Evolutionary conservation across 1,284 basidiomycete species (phyloP).

Genomic region (Cutaneotrichosporon sp.): DNA sequence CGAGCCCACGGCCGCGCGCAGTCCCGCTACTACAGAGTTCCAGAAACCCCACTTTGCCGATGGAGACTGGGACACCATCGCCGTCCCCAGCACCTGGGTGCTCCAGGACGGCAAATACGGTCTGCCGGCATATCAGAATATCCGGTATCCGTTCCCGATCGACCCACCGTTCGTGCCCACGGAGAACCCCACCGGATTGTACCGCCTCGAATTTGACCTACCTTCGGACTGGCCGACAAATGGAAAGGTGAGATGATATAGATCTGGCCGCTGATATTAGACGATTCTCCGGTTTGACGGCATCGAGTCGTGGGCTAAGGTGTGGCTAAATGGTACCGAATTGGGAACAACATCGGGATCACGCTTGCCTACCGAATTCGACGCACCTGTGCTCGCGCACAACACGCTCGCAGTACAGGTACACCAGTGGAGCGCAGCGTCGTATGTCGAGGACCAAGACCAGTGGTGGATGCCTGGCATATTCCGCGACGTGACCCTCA

Average conservation of each 20-base stretch:
- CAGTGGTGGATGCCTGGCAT: slow-evolving; percentile 37
- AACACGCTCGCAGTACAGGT: slow-evolving; percentile 26
- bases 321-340: slow-evolving; percentile 30
- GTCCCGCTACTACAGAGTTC: slow-evolving; percentile 16
- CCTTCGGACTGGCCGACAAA: slow-evolving; percentile 10
- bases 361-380: slow-evolving; percentile 30
- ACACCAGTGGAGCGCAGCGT: slow-evolving; percentile 28
- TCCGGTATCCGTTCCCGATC: slow-evolving; percentile 24
- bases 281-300: slow-evolving; percentile 31
- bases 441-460: slow-evolving; percentile 35
- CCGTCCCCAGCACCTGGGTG: slow-evolving; percentile 24
- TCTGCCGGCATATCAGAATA: slow-evolving; percentile 24
- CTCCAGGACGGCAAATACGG: slow-evolving; percentile 20
- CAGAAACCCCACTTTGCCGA: slow-evolving; percentile 8
- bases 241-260: slow-evolving; percentile 8
- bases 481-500: slow-evolving; percentile 31
- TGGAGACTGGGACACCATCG: slow-evolving; percentile 15
- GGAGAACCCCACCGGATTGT: slow-evolving; percentile 27
- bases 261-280: slow-evolving; percentile 1
- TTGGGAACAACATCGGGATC: slow-evolving; percentile 24
- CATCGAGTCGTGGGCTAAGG: slow-evolving; percentile 31
- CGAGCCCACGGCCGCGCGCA: slow-evolving; percentile 10
- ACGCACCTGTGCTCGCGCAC: slow-evolving; percentile 5
- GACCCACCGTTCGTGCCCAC: slow-evolving; percentile 21
- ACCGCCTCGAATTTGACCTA: slow-evolving; percentile 18